phyloP scores from a whole-genome alignment of 2,329 filamentous ascomycete genomes.

The Hypomyces rosellus region DNA sequence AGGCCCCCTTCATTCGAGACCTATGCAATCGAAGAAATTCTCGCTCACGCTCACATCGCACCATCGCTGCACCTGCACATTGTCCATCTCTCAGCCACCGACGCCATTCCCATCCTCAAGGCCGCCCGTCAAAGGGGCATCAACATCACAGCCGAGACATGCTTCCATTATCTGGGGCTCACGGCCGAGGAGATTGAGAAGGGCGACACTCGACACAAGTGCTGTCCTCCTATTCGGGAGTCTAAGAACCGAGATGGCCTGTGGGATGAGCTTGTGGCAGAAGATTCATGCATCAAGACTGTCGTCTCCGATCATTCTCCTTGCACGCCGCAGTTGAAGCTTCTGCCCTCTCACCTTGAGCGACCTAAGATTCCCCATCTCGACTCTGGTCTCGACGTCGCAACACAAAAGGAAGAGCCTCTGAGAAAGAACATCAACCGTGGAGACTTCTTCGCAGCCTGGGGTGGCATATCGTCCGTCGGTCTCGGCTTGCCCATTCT shows the following conservation, averaged over 20 bases:
- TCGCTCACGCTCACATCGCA: slow-evolving; percentile 72
- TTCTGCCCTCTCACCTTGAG: slow-evolving; percentile 63
- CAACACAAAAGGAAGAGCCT: slow-evolving; percentile 22
- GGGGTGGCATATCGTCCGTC: slow-evolving; percentile 93
- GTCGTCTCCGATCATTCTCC: slow-evolving; percentile 94
- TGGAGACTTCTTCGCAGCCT: slow-evolving; percentile 92
- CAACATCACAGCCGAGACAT: slow-evolving; percentile 89
- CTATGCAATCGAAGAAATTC: slow-evolving; percentile 79
- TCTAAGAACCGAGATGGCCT: slow-evolving; percentile 76
- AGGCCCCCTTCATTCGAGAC: slow-evolving; percentile 87
- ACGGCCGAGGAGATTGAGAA: slow-evolving; percentile 74
- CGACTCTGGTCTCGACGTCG: slow-evolving; percentile 49
- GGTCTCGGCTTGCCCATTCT: slow-evolving; percentile 89
- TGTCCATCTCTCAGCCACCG: slow-evolving; percentile 83
- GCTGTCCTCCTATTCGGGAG: slow-evolving; percentile 84
- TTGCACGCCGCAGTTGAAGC: slow-evolving; percentile 90
- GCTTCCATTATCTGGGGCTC: slow-evolving; percentile 88
- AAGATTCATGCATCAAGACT: slow-evolving; percentile 78
- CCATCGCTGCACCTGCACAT: slow-evolving; percentile 85
- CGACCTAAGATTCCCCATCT: slow-evolving; percentile 37
- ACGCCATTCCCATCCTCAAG: slow-evolving; percentile 76
- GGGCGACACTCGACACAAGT: slow-evolving; percentile 90
- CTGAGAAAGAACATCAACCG: slow-evolving; percentile 32
- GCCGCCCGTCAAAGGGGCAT: slow-evolving; percentile 66
- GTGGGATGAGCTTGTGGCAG: slow-evolving; percentile 70